These are phyloP conservation scores for Bremia lactucae DNA, from an alignment of 352 stramenopile genomes.

Conservation along the genomic window DNA sequence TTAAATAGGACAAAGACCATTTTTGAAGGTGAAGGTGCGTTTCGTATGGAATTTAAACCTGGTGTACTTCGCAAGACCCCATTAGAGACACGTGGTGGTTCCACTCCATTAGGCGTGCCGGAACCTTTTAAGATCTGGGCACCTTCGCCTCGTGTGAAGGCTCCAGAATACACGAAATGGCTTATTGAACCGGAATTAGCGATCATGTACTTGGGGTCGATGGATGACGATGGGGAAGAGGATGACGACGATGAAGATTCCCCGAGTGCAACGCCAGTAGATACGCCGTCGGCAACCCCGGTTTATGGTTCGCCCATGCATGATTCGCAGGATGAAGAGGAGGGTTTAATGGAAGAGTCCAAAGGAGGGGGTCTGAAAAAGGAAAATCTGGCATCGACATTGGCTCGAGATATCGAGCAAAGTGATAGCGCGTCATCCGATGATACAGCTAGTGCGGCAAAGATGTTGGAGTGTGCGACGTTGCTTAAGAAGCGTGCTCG, in stretches of 20 bases:
- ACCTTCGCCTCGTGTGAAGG: conserved; percentile 61
- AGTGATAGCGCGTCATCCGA: conserved; percentile 42
- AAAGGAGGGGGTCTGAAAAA: conserved; percentile 31
- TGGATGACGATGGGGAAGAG: conserved; percentile 63
- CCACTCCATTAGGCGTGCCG: conserved; percentile 27
- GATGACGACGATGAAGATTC: conserved; percentile 69
- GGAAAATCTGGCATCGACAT: conserved; percentile 23
- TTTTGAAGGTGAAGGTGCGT: conserved; percentile 75
- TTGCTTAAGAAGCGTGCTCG: conserved; percentile 48
- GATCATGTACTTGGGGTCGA: conserved; percentile 72
- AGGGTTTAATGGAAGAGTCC: conserved; percentile 28
- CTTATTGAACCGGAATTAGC: conserved; percentile 65
- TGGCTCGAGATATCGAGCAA: conserved; percentile 27
- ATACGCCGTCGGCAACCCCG: conserved; percentile 60
- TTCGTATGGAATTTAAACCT: conserved; percentile 77
- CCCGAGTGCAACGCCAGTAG: conserved; percentile 43
- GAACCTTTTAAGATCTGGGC: conserved; percentile 75
- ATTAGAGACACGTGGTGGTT: conserved; percentile 33
- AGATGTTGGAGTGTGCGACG: conserved; percentile 22
- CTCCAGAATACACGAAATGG: conserved; percentile 71
- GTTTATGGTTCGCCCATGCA: conserved; percentile 53
- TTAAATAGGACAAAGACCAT: conserved; percentile 69
- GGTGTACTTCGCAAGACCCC: conserved; percentile 69
- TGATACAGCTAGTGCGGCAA: conserved; percentile 20
- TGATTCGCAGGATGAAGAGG: conserved; percentile 30